These are phyloP conservation scores for Komagataella mondaviorum DNA, from an alignment of 805 yeast species.

Conservation along the genomic window DNA sequence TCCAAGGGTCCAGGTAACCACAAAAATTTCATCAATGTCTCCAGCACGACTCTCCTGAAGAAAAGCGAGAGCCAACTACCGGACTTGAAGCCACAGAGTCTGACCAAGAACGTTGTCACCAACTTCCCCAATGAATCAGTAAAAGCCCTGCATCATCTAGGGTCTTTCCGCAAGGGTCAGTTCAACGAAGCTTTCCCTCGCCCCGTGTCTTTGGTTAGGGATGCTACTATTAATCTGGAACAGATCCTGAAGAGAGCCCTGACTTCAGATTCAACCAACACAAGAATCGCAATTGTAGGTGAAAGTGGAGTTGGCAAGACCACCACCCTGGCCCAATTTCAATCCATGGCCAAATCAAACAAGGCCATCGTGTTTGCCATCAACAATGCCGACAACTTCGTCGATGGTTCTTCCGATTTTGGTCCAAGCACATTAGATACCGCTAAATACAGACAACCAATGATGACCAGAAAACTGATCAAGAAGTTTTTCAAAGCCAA, in stretches of 20 bases:
- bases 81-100: slow-evolving; percentile 9
- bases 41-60: slow-evolving; percentile 11
- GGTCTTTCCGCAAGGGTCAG: slow-evolving; percentile 57
- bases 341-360: slow-evolving; percentile 34
- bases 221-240: slow-evolving; percentile 22
- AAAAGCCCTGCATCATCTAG: slow-evolving; percentile 33
- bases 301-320: slow-evolving; percentile 74
- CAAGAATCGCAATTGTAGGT: slow-evolving; percentile 49
- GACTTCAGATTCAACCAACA: slow-evolving; percentile 20
- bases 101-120: slow-evolving; percentile 11
- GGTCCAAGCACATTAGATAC: slow-evolving; percentile 31
- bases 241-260: slow-evolving; percentile 23
- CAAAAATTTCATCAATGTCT: slow-evolving; percentile 12
- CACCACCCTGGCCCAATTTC: slow-evolving; percentile 54
- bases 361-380: slow-evolving; percentile 45
- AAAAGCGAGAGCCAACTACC: slow-evolving; percentile 9
- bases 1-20: slow-evolving; percentile 20
- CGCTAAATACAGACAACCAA: slow-evolving; percentile 58
- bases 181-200: slow-evolving; percentile 48
- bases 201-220: slow-evolving; percentile 48
- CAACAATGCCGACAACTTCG: slow-evolving; percentile 43
- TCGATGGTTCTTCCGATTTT: slow-evolving; percentile 68
- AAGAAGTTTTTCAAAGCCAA: slow-evolving; percentile 37
- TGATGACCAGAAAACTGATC: slow-evolving; percentile 52
- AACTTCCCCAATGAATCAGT: slow-evolving; percentile 28